phyloP scores from a whole-genome alignment of 2,329 filamentous ascomycete genomes.

The Neofusicoccum kwambonambiense region DNA sequence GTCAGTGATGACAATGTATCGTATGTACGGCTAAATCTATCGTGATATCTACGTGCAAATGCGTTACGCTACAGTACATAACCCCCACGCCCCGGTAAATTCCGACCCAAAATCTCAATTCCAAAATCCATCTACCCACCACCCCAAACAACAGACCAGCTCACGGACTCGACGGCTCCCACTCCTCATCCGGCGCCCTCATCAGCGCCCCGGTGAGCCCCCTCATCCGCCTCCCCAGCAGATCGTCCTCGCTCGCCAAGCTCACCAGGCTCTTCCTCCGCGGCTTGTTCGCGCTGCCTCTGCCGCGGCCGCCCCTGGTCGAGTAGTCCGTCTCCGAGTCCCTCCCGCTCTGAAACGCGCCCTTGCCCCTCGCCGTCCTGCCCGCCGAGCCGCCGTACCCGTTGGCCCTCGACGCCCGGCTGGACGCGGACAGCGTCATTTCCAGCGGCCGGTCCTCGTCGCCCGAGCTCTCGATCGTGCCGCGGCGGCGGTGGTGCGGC shows the following conservation, averaged over 20 bases:
- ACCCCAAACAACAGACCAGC: no score
- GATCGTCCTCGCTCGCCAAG: conserved; percentile 48
- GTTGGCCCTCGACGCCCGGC: conserved; percentile 19
- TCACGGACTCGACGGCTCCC: conserved; percentile 16
- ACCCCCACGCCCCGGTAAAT: no score
- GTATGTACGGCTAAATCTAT: no score
- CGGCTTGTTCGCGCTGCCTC: conserved; percentile 26
- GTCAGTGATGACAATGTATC: no score
- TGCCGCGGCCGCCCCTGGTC: neutral
- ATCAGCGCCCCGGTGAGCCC: conserved; percentile 43
- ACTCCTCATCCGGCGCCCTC: conserved; percentile 23
- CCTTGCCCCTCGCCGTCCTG: conserved; percentile 1
- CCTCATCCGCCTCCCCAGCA: conserved; percentile 50
- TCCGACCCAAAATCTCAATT: no score
- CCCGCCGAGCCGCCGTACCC: neutral
- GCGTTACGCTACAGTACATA: no score
- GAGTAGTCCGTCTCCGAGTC: conserved; percentile 3
- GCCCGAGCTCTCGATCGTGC: conserved; percentile 61
- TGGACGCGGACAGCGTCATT: conserved; percentile 55
- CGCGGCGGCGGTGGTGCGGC: conserved; percentile 48
- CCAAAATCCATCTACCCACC: no score
- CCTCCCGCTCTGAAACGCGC: neutral
- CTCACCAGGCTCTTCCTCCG: conserved; percentile 44
- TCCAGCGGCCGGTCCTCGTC: conserved; percentile 82
- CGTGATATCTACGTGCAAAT: no score